Evolutionary conservation across 1,284 basidiomycete genomes (phyloP), one percentile per base, ranked within the genome.

Genomic region (Sporisorium iseilematis-ciliati): DNA sequence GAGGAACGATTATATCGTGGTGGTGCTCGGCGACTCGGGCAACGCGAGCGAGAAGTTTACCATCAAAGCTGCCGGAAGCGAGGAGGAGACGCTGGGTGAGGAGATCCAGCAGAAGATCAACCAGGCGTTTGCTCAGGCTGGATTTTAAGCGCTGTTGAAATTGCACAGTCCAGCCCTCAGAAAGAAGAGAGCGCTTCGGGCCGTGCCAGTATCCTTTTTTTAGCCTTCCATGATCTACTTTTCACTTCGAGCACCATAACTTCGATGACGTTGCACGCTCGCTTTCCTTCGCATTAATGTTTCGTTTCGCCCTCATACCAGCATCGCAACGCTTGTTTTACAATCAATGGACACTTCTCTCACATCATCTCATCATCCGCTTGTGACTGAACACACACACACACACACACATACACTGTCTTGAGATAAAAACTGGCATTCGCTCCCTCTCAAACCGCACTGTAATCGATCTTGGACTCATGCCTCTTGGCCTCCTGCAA

Each of bases 401-500:
- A 2, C n/a, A n/a, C n/a, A 42, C 16, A 53, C 35, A 25, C 23
- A 21, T 7, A 3, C 26, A 2, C n/a, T 31, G 29, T 26, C 35
- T 38, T 11, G 12, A 38, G 16, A 46, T 18, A 31, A 31, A 29
- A 26, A 26, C 18, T 29, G 31, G 48, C 48, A 33, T 49, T 46
- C 41, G 48, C 48, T 41, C 2, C 4, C 8, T 3, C 12, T 57
- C 65, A 81, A 7, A 81, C 54, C 10, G 78, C 76, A 20, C 66
- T 61, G 65, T 84, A 84, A 53, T 84, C 82, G 23, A 78, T 79
- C 66, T 82, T 82, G 63, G 67, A 79, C 68, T 85, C 85, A 75
- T 86, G 85, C 50, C 76, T 79, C 76, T 84, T 85, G 16, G 84
- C 84, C 73, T 98, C 96, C 55, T 92, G 91, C 41, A 99, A 91